These are phyloP conservation scores for Suillus brevipes DNA, from an alignment of 768 basidiomycete genomes.

Conservation along the genomic window DNA sequence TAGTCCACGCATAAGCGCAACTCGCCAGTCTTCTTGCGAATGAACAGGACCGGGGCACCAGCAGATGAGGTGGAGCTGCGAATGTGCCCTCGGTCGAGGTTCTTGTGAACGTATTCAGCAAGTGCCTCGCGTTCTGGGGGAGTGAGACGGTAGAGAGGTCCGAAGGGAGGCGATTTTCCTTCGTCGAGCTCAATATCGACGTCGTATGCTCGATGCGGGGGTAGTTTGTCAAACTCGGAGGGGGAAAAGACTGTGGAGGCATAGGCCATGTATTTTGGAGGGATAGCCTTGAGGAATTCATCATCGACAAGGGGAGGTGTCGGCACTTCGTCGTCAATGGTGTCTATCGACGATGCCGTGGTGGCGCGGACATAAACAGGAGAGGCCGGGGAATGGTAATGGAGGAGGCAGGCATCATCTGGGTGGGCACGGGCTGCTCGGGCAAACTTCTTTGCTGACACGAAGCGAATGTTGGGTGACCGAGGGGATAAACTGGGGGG, in stretches of 20 bases:
- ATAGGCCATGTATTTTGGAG: neutral
- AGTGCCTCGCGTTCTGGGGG: slow-evolving; percentile 34
- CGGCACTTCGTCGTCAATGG: neutral
- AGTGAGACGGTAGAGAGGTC: slow-evolving; percentile 37
- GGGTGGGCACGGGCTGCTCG: too few relatives aligned
- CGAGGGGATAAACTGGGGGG: too few relatives aligned
- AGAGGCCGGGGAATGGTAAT: too few relatives aligned
- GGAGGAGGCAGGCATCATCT: too few relatives aligned
- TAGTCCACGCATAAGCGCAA: slow-evolving; percentile 36
- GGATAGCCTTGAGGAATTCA: too few relatives aligned
- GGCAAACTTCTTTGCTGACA: too few relatives aligned
- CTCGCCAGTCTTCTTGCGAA: slow-evolving; percentile 25
- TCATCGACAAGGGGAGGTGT: too few relatives aligned
- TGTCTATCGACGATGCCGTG: neutral
- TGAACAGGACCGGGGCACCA: slow-evolving; percentile 36
- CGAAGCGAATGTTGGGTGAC: too few relatives aligned
- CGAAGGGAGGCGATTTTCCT: slow-evolving; percentile 25
- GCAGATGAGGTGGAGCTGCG: slow-evolving; percentile 30
- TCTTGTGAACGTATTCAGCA: slow-evolving; percentile 34
- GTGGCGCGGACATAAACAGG: neutral
- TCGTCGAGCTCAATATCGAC: slow-evolving; percentile 35
- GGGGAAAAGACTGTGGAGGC: slow-evolving; percentile 25
- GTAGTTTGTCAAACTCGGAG: slow-evolving; percentile 29
- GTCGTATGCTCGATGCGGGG: slow-evolving; percentile 34
- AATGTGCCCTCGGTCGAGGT: slow-evolving; percentile 25